Evolutionary conservation across 306 rosid genomes (phyloP), one percentile per base, ranked within the genome.

Genomic region (Ceratonia siliqua): DNA sequence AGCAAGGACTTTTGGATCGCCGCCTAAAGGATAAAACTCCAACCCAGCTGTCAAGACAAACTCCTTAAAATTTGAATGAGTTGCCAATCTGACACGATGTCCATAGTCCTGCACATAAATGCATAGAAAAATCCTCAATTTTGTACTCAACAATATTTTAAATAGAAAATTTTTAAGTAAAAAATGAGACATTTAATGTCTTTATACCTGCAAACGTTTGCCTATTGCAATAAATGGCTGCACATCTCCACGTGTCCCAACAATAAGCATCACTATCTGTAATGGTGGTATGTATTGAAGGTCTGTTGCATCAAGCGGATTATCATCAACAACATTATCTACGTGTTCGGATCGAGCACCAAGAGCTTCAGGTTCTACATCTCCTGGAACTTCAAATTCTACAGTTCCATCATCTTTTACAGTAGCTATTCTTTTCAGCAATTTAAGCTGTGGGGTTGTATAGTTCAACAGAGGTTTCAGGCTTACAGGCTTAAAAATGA

Each of bases 181-280:
- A 61, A 63, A 61, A 49, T 63, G 48, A 70, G 68, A 74, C 36
- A 49, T 68, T 27, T 43, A 78, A 70, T 49, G 43, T 61, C 32
- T 65, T 32, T 49, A 66, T 72, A 95, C 99, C 93, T 95, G 99
- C 79, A 95, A 84, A 50, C 97, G 93, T 81, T 95, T 95, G 20
- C 98, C 99, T 30, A 95, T 92, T 63, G 99, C 99, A 70, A 90
- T 56, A 85, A 95, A 95, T 24, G 99, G 99, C 39, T 95, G 99
- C 63, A 95, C 99, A 79, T 95, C 99, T 75, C 99, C 99, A 3
- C 98, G 96, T 43, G 99, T 95, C 30, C 99, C 99, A 77, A 95
- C 99, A 81, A 95, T 95, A 82, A 89, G 93, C 84, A 90, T 83
- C 63, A 89, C 97, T 75, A 95, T 85, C 78, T 92, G 91, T 79